Base-by-base conservation (phyloP, 139 green algal genomes). In the Chlorella sp. region DNA sequence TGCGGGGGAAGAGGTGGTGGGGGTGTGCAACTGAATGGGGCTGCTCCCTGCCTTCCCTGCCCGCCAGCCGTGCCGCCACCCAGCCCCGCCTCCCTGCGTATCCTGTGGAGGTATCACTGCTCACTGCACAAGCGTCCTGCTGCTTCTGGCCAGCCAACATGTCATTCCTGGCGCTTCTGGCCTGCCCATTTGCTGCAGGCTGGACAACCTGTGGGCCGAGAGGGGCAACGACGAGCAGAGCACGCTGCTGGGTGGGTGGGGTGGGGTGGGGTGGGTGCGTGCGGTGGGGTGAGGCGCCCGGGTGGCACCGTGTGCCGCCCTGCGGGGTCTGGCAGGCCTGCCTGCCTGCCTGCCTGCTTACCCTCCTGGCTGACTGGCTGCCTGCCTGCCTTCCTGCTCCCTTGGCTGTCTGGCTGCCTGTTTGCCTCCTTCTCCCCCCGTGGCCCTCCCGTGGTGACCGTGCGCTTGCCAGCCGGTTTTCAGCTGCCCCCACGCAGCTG, bases 161-260 rank as follows among this genome's bases (percentile, higher is more conserved):
- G n/a, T n/a, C n/a, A n/a, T n/a, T n/a, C n/a, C 48, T 9, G 9
- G 48, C 30, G 36, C 57, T 42, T 32, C n/a, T 26, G 32, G 7
- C 9, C 18, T 36, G 28, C 40, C 28, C 0, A 0, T 39, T 1
- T 26, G 1, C n/a, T 79, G 83, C 83, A 87, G 83, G 83, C 36
- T 87, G 64, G 83, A 87, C 61, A 22, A 78, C 21, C 83, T 87
- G 83, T 87, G 83, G 83, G 39, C 61, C 21, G 37, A 79, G 18
- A 30, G 14, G 1, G 81, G 81, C 0, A 60, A 76, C 18, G 83
- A 78, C 16, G 83, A 79, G 37, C 61, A 87, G 83, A 19, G 36
- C 34, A 48, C 61, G 64, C 36, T 87, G 64, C 83, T 87, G 83
- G 83, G 83, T 87, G 81, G 48, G 81, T 32, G 26, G 24, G 24